Base-by-base conservation (phyloP, 179 eudicot genomes). In the Silene vulgaris region DNA sequence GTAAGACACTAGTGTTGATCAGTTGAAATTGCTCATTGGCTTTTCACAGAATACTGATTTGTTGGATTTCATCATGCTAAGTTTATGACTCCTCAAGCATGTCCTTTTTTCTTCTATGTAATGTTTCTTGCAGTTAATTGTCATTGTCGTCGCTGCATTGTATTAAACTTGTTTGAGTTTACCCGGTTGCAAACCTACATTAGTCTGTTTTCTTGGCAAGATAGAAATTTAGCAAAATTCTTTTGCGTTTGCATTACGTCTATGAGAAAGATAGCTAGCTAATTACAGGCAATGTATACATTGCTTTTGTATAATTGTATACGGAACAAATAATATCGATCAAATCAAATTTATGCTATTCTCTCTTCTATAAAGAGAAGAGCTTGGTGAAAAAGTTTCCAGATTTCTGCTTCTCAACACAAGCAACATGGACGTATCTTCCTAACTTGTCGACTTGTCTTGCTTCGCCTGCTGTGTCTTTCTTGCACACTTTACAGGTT, bases 401-500 rank as follows among this genome's bases (percentile, higher is more conserved):
- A 17, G 90, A 80, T 5, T 79, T 80, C 67, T 90, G 69, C 29
- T 89, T 87, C 50, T 87, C 87, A 61, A 86, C 77, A 52, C 99
- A 92, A 40, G 97, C 90, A 19, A 92, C 90, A 69, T 95, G 99
- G 80, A 69, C 93, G 62, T 95, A 95, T 87, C 91, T 86, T 7
- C 99, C 99, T 26, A 89, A 21, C 78, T 84, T 88, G 82, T 95
- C 99, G 13, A 86, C 87, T 75, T 90, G 99, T 73, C 99, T 87
- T 21, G 93, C 80, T 74, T 92, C 97, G 32, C 90, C 90, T 28
- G 75, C 86, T 2, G 99, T 95, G 68, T 95, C 99, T 82, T 95
- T 90, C 87, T 89, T 95, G 92, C 99, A 95, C 16, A 95, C 86
- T 81, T 87, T 92, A 84, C 97, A 95, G 16, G 96, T 92, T 79